Evolutionary conservation across 2,329 filamentous ascomycete genomes (phyloP).

Genomic region (Penicillium nordicum): DNA sequence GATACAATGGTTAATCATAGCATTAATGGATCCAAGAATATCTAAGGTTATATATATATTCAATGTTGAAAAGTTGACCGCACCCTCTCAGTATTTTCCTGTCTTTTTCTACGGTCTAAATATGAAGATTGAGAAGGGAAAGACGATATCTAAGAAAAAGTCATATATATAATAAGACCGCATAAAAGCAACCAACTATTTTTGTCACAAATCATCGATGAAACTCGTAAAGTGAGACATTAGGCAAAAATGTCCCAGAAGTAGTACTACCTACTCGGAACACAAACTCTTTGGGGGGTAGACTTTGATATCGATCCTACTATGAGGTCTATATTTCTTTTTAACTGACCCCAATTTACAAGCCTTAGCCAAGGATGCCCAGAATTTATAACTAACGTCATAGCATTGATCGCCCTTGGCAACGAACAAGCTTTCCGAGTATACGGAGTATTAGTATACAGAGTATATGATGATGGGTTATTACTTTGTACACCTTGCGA

Average conservation of each 20-base stretch:
- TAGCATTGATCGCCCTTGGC: conserved; percentile 6
- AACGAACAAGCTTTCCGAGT: conserved; percentile 6
- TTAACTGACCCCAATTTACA: background rate
- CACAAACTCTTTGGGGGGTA: background rate
- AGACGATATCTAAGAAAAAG: background rate
- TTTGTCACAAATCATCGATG: background rate
- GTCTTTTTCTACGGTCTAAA: background rate
- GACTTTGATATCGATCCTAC: background rate
- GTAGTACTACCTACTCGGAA: background rate
- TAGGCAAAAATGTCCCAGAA: too few relatives aligned
- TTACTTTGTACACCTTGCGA: background rate
- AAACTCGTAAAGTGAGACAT: background rate
- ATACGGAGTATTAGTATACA: too few relatives aligned
- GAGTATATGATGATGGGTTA: background rate
- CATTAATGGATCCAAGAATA: background rate
- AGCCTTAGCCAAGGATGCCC: conserved; percentile 3
- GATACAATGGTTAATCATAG: background rate
- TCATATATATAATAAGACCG: background rate
- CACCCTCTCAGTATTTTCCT: background rate
- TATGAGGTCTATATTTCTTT: background rate
- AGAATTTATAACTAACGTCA: background rate
- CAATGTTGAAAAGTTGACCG: background rate
- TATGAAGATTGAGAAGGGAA: background rate
- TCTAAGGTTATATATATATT: background rate
- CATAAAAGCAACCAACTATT: background rate